Evolutionary conservation across 352 stramenopile species (phyloP).

Genomic region (Aphanomyces astaci): DNA sequence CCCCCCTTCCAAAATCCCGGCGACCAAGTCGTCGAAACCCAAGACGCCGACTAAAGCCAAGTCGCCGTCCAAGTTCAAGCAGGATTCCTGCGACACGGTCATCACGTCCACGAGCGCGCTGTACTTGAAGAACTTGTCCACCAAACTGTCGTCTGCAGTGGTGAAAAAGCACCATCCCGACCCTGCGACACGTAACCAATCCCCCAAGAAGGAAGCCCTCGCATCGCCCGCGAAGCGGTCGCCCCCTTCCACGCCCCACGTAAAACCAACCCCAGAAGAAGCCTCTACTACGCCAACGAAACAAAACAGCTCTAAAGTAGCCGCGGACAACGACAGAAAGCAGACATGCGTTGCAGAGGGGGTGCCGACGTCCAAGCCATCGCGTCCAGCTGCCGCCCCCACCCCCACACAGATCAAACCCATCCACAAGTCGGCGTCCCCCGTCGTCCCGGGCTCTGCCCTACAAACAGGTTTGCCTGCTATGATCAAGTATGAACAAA

Average conservation of each 20-base stretch:
- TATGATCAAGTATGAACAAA: too few relatives aligned
- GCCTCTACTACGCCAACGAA: too few relatives aligned
- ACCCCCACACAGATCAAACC: neutral
- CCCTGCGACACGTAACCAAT: too few relatives aligned
- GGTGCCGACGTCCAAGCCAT: neutral
- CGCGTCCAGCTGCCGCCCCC: neutral
- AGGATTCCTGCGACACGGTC: neutral
- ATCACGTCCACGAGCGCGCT: slow-evolving; percentile 5
- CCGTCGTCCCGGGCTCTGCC: neutral
- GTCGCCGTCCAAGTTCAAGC: neutral
- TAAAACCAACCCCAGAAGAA: too few relatives aligned
- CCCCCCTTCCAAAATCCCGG: too few relatives aligned
- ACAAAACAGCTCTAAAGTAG: too few relatives aligned
- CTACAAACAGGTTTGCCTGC: too few relatives aligned
- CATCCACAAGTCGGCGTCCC: neutral
- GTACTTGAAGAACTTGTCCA: slow-evolving; percentile 13
- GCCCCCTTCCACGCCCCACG: too few relatives aligned
- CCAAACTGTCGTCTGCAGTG: neutral
- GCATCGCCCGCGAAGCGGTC: too few relatives aligned
- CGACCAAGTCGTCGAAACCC: neutral
- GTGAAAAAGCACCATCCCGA: too few relatives aligned
- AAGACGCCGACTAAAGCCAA: slow-evolving; percentile 5
- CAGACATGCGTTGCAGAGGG: neutral
- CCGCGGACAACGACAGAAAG: neutral
- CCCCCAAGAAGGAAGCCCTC: too few relatives aligned